These are phyloP conservation scores for Exophiala sideris DNA, from an alignment of 2,329 filamentous ascomycete genomes.

Conservation along the genomic window DNA sequence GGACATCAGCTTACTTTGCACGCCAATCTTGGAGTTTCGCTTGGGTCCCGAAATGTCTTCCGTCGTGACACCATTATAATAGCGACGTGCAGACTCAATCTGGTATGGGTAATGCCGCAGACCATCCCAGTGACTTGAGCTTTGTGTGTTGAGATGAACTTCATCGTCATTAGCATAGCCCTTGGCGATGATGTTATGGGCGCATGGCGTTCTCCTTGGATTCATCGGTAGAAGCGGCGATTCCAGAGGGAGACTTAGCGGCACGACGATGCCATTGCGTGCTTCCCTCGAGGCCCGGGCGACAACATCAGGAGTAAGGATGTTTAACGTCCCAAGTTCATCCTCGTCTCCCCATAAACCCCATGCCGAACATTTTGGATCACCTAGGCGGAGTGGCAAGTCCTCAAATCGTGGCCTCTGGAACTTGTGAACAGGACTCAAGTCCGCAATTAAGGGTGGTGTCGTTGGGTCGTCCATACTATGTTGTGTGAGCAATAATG, in stretches of 20 bases:
- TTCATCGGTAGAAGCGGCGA: not conserved
- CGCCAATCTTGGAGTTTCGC: conserved; percentile 14
- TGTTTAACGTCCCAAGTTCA: not conserved
- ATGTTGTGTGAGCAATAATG: too few relatives aligned
- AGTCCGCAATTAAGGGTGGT: too few relatives aligned
- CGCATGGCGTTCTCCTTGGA: too few relatives aligned
- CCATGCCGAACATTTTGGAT: not conserved
- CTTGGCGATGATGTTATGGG: too few relatives aligned
- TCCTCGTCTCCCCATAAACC: not conserved
- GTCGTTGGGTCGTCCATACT: too few relatives aligned
- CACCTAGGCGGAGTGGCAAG: not conserved
- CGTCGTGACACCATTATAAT: conserved; percentile 22
- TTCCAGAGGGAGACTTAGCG: not conserved
- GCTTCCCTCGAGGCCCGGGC: not conserved
- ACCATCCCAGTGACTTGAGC: conserved; percentile 19
- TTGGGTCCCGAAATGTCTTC: conserved; percentile 23
- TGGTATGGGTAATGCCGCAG: conserved; percentile 22
- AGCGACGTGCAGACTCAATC: conserved; percentile 13
- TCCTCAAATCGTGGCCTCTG: not conserved
- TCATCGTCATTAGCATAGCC: too few relatives aligned
- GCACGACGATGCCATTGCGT: not conserved
- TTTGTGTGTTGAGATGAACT: too few relatives aligned
- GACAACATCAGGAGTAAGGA: not conserved
- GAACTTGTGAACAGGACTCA: not conserved
- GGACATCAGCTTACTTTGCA: conserved; percentile 15